Conservation (phyloP, 1,284 basidiomycete species). For the Trichosporon asahii region DNA sequence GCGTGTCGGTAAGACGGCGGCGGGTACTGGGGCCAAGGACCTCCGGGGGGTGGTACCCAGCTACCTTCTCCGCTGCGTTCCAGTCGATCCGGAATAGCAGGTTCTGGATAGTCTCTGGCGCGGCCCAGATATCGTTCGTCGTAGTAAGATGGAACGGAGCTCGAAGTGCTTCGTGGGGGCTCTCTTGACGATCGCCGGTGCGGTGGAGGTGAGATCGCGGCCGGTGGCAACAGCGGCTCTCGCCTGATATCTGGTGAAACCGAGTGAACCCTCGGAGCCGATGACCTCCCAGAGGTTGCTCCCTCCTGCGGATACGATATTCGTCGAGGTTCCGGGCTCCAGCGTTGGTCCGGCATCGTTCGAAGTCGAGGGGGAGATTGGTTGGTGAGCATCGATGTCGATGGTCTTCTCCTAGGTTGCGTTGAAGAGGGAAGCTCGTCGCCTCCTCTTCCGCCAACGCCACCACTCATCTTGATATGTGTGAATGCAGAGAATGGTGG, state of each 20-base stretch:
- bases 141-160: neutral
- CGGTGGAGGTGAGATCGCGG: neutral
- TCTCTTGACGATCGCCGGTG: neutral
- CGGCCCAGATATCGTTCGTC: neutral
- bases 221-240: neutral
- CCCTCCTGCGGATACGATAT: neutral
- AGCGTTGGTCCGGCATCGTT: neutral
- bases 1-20: neutral
- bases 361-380: neutral
- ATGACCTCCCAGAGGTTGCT: neutral
- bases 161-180: neutral
- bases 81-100: neutral
- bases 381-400: neutral
- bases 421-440: neutral
- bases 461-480: constrained; percentile 2
- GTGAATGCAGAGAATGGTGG: neutral
- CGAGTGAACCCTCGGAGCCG: neutral
- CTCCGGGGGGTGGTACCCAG: neutral
- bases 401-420: neutral
- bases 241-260: neutral
- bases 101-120: neutral
- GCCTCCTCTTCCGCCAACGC: constrained; percentile 8
- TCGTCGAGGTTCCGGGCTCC: neutral
- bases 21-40: neutral
- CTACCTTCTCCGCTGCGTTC: neutral